These are phyloP conservation scores for Penicillium sp. DNA, from an alignment of 2,329 filamentous ascomycete species.

Conservation along the genomic window DNA sequence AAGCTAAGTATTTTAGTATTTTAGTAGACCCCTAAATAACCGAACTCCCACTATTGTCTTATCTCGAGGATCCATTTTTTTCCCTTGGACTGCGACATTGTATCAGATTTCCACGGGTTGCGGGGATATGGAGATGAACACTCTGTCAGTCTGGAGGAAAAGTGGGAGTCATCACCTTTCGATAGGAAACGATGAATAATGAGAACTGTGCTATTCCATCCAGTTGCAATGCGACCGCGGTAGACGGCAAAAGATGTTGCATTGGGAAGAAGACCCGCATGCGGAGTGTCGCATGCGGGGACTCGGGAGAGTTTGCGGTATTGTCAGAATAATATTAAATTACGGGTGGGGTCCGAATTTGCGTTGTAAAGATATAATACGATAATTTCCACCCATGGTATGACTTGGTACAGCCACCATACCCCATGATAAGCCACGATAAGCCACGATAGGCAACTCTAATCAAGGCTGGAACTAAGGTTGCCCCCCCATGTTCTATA, in stretches of 20 bases:
- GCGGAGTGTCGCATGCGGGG: conserved; percentile 18
- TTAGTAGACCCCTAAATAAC: conserved; percentile 5
- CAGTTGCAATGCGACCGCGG: conserved; percentile 4
- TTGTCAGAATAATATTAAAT: not conserved
- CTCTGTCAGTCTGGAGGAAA: not conserved
- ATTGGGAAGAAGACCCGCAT: conserved; percentile 16
- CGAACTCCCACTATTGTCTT: conserved; percentile 8
- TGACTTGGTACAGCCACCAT: no score
- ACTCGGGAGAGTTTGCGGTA: not conserved
- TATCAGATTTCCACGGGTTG: conserved; percentile 1
- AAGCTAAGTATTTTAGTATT: not conserved
- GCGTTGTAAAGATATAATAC: no score
- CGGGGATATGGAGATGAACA: conserved; percentile 6
- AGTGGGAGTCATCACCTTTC: not conserved
- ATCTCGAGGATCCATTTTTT: conserved; percentile 6
- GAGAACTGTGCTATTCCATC: not conserved
- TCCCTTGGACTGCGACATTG: conserved; percentile 2
- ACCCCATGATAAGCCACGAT: no score
- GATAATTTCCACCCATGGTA: no score
- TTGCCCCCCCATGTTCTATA: conserved; percentile 3
- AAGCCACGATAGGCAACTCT: no score
- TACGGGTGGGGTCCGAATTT: not conserved
- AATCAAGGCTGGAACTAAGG: not conserved
- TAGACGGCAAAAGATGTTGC: conserved; percentile 3
- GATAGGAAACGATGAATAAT: not conserved